Conservation (phyloP, 805 yeast species). For the Zygotorulaspora sp. region DNA sequence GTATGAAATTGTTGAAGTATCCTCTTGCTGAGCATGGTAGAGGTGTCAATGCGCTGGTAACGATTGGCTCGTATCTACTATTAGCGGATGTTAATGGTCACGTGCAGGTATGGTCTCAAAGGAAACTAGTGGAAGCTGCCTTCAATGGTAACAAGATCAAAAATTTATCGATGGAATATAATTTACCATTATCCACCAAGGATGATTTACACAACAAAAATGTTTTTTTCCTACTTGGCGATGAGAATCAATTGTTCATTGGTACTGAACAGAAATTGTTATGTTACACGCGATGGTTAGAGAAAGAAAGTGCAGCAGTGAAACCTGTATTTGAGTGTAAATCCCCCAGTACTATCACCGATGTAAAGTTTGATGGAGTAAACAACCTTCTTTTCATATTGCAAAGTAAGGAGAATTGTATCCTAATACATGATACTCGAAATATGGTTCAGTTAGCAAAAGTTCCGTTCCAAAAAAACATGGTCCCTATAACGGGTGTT, state of each 20-base stretch:
- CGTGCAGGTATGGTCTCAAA: slow-evolving; percentile 29
- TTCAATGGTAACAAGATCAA: slow-evolving; percentile 22
- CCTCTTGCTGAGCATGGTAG: slow-evolving; percentile 29
- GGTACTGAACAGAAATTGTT: slow-evolving; percentile 25
- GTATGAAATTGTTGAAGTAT: slow-evolving; percentile 31
- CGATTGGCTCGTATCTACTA: slow-evolving; percentile 16
- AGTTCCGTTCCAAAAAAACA: slow-evolving; percentile 16
- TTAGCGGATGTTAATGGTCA: slow-evolving; percentile 25
- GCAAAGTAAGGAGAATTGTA: slow-evolving; percentile 21
- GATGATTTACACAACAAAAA: slow-evolving; percentile 10
- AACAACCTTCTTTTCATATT: slow-evolving; percentile 22
- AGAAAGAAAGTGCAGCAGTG: slow-evolving; percentile 2
- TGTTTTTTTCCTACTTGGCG: slow-evolving; percentile 18
- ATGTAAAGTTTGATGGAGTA: slow-evolving; percentile 23
- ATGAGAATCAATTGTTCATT: slow-evolving; percentile 15
- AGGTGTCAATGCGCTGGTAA: slow-evolving; percentile 23
- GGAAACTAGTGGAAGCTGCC: slow-evolving; percentile 29
- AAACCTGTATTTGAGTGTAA: slow-evolving; percentile 13
- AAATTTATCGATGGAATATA: slow-evolving; percentile 12
- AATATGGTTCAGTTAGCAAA: slow-evolving; percentile 14
- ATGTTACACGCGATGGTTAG: slow-evolving; percentile 19
- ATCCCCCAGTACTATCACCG: slow-evolving; percentile 27
- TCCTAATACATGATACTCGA: slow-evolving; percentile 18
- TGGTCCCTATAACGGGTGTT: slow-evolving; percentile 27
- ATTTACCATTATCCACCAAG: slow-evolving; percentile 7